Evolutionary conservation across 2,329 filamentous ascomycete species (phyloP), one percentile per base, ranked within the genome.

Genomic region (Clonostachys solani): DNA sequence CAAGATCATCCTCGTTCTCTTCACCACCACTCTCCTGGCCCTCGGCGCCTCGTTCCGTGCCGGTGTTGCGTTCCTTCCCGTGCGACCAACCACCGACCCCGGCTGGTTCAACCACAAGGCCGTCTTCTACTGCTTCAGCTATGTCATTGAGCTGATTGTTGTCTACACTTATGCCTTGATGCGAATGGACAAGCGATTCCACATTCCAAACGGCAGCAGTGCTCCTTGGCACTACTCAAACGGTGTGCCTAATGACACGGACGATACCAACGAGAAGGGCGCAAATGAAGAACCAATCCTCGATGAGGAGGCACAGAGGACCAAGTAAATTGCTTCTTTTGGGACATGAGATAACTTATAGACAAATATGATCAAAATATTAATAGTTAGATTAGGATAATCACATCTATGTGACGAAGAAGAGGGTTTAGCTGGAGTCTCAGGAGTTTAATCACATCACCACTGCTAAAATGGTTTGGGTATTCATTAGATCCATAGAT

Each of bases 101-200:
- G 84, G 83, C 6, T 87, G 84, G 77, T 92, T 84, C 61, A 78
- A 89, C 56, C 71, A 71, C 58, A 87, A 85, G 61, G 78, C 83
- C 2, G 81, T 79, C 56, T 95, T 90, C 71, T 95, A 94, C 69
- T 68, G 83, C 59, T 88, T 94, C 71, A 87, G 89, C 67, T 95
- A 88, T 60, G 71, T 70, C 15, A 73, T 92, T 36, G 91, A 95
- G 65, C 69, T 92, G 38, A 60, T 86, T 19, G 81, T 90, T 36
- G 75, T 92, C 5, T 77, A 75, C 46, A 67, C 84, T 9, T 92
- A 88, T 65, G 75, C 84, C 1, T 58, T 86, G 15, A 65, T 77
- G 17, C 78, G 90, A 33, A 83, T 94, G 51, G 91, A 95, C 62
- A 74, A 76, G 51, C 79, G 87, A 40, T 95, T 92, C 69, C 77